Percentiles rank a stretch among this genome's conserved stretches.
Conservation (phyloP, 73 alveolate genomes). For the Paramecium caudatum region DNA sequence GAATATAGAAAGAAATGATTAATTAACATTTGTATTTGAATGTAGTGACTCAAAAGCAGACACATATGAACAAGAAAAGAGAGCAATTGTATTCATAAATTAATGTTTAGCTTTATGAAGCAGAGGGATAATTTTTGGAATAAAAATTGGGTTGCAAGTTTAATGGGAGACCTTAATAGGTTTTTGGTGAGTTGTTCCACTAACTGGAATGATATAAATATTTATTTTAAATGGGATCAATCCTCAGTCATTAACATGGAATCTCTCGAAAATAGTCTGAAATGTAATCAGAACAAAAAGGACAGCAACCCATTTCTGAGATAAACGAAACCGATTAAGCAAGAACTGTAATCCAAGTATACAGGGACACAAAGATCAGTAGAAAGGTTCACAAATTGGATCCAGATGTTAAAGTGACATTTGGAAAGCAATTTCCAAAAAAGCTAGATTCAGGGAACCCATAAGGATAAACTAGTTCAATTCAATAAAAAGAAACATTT, state of each 20-base stretch:
- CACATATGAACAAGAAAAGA: too few species aligned
- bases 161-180: not conserved
- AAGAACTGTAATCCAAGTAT: not conserved
- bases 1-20: too few species aligned
- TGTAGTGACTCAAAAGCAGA: too few species aligned
- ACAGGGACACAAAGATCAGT: conserved; percentile 33
- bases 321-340: conserved; percentile 53
- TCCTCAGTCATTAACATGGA: conserved; percentile 20
- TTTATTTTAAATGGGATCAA: conserved; percentile 28
- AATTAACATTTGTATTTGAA: too few species aligned
- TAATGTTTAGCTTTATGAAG: too few species aligned
- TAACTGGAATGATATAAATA: conserved; percentile 53
- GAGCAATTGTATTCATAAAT: too few species aligned
- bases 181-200: not conserved
- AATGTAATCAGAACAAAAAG: conserved; percentile 9
- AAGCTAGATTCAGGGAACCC: not conserved
- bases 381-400: conserved; percentile 30
- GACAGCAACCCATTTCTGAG: not conserved
- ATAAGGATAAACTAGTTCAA: conserved; percentile 54
- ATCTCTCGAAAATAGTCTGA: not conserved
- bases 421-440: conserved; percentile 42
- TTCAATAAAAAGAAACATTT: conserved; percentile 42
- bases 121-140: too few species aligned
- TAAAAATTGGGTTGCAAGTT: too few species aligned
- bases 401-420: conserved; percentile 45